Evolutionary conservation across 1,284 basidiomycete species (phyloP).

Genomic region (Meripilus lineatus): DNA sequence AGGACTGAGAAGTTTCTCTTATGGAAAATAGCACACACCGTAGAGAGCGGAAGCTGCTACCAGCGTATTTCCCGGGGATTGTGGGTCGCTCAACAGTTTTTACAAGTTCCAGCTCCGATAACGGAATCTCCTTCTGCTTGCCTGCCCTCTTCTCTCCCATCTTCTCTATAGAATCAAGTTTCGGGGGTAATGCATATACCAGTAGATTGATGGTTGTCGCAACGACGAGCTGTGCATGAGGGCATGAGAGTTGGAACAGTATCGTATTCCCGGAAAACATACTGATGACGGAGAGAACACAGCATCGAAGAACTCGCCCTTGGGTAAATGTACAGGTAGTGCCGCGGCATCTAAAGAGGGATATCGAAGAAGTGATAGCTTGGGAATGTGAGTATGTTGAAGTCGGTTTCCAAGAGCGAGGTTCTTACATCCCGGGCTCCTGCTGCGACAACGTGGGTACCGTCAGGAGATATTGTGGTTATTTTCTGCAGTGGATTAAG

Average conservation of each 20-base stretch:
- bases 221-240: constrained; percentile 50
- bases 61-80: constrained; percentile 40
- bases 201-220: constrained; percentile 58
- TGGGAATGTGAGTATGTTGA: too few species aligned
- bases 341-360: constrained; percentile 54
- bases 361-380: constrained; percentile 69
- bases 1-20: neutral
- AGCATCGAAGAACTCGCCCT: constrained; percentile 74
- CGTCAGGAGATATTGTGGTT: constrained; percentile 66
- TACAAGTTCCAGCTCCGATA: constrained; percentile 38
- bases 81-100: constrained; percentile 51
- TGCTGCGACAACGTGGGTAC: constrained; percentile 54
- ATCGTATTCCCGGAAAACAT: constrained; percentile 17
- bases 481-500: constrained; percentile 55
- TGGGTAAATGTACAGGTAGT: constrained; percentile 41
- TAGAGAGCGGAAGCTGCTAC: constrained; percentile 70
- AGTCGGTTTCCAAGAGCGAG: too few species aligned
- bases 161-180: constrained; percentile 22
- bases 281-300: constrained; percentile 56
- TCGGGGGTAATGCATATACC: constrained; percentile 47
- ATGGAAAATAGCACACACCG: constrained; percentile 26
- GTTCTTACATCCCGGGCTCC: constrained; percentile 62
- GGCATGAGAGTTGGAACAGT: neutral
- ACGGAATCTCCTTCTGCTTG: constrained; percentile 33
- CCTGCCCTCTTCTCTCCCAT: constrained; percentile 36